Percentiles rank a stretch among this genome's conserved stretches.
phyloP scores from a whole-genome alignment of 2,329 filamentous ascomycete genomes.

The Teratosphaeriaceae sp. region DNA sequence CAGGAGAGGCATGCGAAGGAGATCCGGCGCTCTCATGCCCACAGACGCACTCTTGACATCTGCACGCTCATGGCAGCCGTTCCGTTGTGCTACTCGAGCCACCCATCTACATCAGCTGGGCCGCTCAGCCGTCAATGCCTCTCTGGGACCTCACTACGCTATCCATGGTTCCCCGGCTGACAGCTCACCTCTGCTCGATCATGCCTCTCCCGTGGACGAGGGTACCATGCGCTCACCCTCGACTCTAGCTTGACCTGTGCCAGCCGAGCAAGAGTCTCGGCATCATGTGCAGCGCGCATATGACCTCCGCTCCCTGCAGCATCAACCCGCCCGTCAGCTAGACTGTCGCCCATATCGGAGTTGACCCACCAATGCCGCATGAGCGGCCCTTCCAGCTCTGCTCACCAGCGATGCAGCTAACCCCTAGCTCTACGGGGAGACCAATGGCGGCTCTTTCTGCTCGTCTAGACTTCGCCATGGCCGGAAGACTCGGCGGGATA shows the following conservation, averaged over 20 bases:
- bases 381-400: slow-evolving; percentile 12
- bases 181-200: no score
- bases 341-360: slow-evolving; percentile 10
- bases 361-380: slow-evolving; percentile 21
- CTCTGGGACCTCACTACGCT: no score
- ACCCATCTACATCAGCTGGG: background rate
- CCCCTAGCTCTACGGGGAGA: slow-evolving; percentile 24
- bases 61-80: slow-evolving; percentile 1
- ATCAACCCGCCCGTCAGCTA: slow-evolving; percentile 14
- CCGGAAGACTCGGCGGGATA: slow-evolving; percentile 22
- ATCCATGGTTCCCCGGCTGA: slow-evolving; percentile 3
- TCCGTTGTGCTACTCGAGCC: slow-evolving; percentile 5
- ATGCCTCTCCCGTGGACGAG: background rate
- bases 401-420: slow-evolving; percentile 26
- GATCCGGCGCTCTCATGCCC: slow-evolving; percentile 3
- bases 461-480: slow-evolving; percentile 18
- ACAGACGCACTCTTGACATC: slow-evolving; percentile 5
- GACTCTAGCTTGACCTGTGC: background rate
- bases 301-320: slow-evolving; percentile 12
- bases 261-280: background rate
- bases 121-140: no score
- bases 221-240: background rate
- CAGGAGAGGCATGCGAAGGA: slow-evolving; percentile 5
- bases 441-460: slow-evolving; percentile 22
- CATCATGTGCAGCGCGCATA: slow-evolving; percentile 9